Conservation (phyloP, 495 filamentous ascomycete genomes). For the Chlorociboria aeruginascens region DNA sequence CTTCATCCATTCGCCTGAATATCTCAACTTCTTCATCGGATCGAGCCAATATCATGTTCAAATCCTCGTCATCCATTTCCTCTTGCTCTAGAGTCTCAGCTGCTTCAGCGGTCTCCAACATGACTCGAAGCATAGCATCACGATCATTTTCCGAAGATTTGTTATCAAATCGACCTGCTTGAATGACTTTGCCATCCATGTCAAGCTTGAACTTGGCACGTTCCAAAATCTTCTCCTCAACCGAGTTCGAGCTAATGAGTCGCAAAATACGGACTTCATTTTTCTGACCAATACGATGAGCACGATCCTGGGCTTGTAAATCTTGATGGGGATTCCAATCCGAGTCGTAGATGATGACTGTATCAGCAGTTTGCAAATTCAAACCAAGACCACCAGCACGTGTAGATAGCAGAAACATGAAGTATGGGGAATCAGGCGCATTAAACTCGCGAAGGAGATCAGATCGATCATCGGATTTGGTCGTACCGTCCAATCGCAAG, state of each 20-base stretch:
- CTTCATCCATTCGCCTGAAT: constrained; percentile 70
- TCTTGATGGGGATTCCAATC: constrained; percentile 99
- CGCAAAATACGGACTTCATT: constrained; percentile 96
- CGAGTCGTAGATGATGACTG: constrained; percentile 98
- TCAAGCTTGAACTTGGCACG: constrained; percentile 95
- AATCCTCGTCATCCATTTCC: constrained; percentile 94
- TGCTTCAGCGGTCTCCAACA: constrained; percentile 84
- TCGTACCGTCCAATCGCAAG: constrained; percentile 87
- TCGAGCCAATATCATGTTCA: constrained; percentile 79
- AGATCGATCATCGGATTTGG: constrained; percentile 94
- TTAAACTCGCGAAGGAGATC: constrained; percentile 84
- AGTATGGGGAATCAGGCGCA: constrained; percentile 77
- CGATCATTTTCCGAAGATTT: constrained; percentile 98
- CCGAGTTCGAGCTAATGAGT: constrained; percentile 89
- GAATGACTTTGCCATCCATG: constrained; percentile 98
- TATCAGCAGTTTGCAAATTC: constrained; percentile 94
- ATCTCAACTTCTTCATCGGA: constrained; percentile 55
- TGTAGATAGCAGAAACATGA: constrained; percentile 97
- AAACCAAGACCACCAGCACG: constrained; percentile 96
- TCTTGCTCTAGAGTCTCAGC: constrained; percentile 73
- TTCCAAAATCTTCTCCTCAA: constrained; percentile 97
- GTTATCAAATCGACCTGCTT: constrained; percentile 98
- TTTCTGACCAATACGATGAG: constrained; percentile 99
- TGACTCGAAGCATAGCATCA: constrained; percentile 84
- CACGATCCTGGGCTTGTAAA: constrained; percentile 97